A percentile compares a stretch with the other conserved stretches of the same genome.
Conservation (phyloP, 805 yeast species). For the Candida krabiensis region DNA sequence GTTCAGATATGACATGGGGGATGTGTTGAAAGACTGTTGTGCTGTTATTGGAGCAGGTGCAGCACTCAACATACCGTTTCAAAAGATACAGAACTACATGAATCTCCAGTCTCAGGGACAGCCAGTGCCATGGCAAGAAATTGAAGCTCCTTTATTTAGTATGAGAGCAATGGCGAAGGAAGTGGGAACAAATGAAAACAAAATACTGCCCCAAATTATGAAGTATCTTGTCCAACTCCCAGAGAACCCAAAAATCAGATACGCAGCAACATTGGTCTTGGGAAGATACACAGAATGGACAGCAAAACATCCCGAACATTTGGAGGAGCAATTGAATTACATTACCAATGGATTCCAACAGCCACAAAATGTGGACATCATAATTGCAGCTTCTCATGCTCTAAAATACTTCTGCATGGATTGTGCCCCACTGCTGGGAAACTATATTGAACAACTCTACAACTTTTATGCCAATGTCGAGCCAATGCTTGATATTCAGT, state of each 20-base stretch:
- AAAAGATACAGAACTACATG: constrained; percentile 47
- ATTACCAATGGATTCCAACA: constrained; percentile 71
- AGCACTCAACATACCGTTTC: constrained; percentile 72
- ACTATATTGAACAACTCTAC: constrained; percentile 72
- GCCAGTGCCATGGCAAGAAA: constrained; percentile 68
- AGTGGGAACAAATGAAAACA: constrained; percentile 62
- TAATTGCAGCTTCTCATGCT: constrained; percentile 89
- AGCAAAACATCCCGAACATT: constrained; percentile 73
- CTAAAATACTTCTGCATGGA: constrained; percentile 93
- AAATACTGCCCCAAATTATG: constrained; percentile 77
- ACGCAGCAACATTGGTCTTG: constrained; percentile 87
- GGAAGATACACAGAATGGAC: constrained; percentile 99
- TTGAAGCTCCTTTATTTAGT: constrained; percentile 88
- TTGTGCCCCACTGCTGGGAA: constrained; percentile 65
- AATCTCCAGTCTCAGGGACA: constrained; percentile 35
- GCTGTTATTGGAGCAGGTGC: constrained; percentile 77
- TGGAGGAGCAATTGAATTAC: constrained; percentile 81
- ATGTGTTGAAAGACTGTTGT: constrained; percentile 94
- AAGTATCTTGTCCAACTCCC: constrained; percentile 66
- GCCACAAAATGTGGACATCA: constrained; percentile 43
- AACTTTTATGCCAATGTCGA: constrained; percentile 63
- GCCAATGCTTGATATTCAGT: constrained; percentile 59
- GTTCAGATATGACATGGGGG: constrained; percentile 96
- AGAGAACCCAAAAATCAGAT: constrained; percentile 81
- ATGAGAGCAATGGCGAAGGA: constrained; percentile 95